A percentile compares a stretch with the other conserved stretches of the same genome.
These are phyloP conservation scores for Imleria badia DNA, from an alignment of 768 basidiomycete species.

Conservation along the genomic window DNA sequence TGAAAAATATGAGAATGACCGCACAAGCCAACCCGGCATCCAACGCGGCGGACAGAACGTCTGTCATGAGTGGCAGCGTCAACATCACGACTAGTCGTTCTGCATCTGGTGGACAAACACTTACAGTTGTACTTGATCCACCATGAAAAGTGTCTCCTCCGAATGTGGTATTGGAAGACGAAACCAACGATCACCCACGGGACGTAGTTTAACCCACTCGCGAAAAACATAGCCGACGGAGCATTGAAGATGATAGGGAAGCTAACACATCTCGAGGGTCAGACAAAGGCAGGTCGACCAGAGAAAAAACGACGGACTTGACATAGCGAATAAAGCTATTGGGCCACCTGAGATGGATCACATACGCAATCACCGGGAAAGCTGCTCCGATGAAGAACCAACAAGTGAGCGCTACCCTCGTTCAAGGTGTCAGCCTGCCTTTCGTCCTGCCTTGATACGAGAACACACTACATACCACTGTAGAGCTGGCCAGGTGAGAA, in stretches of 20 bases:
- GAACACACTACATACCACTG: conserved; percentile 34
- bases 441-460: background rate
- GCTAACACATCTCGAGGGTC: conserved; percentile 19
- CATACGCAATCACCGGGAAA: conserved; percentile 55
- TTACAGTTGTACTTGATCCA: conserved; percentile 57
- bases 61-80: conserved; percentile 17
- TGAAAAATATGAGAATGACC: conserved; percentile 57
- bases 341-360: conserved; percentile 59
- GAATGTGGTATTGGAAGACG: conserved; percentile 61
- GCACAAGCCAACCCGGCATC: conserved; percentile 68
- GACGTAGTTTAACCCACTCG: conserved; percentile 61
- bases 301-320: conserved; percentile 45
- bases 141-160: conserved; percentile 62
- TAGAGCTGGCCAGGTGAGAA: conserved; percentile 71
- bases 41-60: conserved; percentile 72
- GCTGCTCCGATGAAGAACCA: conserved; percentile 80
- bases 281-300: background rate
- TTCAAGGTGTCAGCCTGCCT: background rate
- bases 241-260: conserved; percentile 55
- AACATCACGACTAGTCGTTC: conserved; percentile 15
- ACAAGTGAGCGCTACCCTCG: conserved; percentile 44
- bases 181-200: conserved; percentile 66
- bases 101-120: background rate
- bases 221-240: conserved; percentile 61
- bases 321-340: conserved; percentile 59